Percentiles rank a stretch among this genome's conserved stretches.
These are phyloP conservation scores for Neobulgaria alba DNA, from an alignment of 2,329 filamentous ascomycete species.

Conservation along the genomic window DNA sequence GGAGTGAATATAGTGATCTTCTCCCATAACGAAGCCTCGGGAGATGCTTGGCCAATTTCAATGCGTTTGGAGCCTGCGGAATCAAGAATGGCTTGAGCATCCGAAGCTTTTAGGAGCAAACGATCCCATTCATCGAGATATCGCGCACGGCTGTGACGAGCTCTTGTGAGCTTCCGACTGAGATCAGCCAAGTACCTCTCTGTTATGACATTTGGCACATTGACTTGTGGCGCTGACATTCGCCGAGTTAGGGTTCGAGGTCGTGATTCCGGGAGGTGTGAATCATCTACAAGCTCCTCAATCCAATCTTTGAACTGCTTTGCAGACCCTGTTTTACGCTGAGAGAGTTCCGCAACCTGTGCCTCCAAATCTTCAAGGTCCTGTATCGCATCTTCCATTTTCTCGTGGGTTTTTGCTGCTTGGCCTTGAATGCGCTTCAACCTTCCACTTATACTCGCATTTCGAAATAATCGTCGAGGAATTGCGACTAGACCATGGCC, in stretches of 20 bases:
- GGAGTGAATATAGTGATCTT: conserved; percentile 61
- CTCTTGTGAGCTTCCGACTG: conserved; percentile 71
- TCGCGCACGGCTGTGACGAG: conserved; percentile 72
- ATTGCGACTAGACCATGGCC: conserved; percentile 92
- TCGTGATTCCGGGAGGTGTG: conserved; percentile 56
- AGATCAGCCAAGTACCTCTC: conserved; percentile 88
- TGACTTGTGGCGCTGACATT: conserved; percentile 35
- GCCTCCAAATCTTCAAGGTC: conserved; percentile 73
- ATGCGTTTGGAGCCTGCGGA: conserved; percentile 73
- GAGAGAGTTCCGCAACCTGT: conserved; percentile 70
- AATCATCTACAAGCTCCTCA: conserved; percentile 78
- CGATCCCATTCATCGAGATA: conserved; percentile 82
- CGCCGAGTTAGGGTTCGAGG: conserved; percentile 36
- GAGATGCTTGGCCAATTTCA: conserved; percentile 57
- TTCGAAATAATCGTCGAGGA: conserved; percentile 70
- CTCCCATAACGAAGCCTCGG: conserved; percentile 45
- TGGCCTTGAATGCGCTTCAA: conserved; percentile 67
- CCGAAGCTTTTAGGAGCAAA: conserved; percentile 63
- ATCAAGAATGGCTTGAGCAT: conserved; percentile 75
- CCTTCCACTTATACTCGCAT: conserved; percentile 66
- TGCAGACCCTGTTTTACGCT: conserved; percentile 71
- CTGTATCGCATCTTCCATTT: conserved; percentile 74
- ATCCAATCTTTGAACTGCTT: conserved; percentile 85
- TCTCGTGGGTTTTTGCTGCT: conserved; percentile 78
- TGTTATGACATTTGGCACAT: conserved; percentile 75